A percentile compares a stretch with the other conserved stretches of the same genome.
phyloP scores from a whole-genome alignment of 2,329 filamentous ascomycete genomes.

The Claviceps arundinis region DNA sequence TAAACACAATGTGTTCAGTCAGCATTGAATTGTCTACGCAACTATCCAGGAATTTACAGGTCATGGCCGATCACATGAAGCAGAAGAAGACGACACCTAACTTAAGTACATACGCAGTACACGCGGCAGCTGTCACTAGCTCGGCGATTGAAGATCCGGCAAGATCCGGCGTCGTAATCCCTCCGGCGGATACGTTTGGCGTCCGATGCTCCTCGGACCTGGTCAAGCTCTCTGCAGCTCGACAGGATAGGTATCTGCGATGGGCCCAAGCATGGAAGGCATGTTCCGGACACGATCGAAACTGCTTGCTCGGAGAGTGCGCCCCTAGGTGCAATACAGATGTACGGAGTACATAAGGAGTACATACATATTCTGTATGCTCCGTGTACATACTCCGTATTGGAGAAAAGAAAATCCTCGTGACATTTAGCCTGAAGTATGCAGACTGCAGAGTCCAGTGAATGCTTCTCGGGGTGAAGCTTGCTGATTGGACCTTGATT shows the following conservation, averaged over 20 bases:
- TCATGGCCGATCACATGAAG: no score
- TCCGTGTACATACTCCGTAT: no score
- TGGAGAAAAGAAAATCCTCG: no score
- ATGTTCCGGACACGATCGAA: background rate
- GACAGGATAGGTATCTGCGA: background rate
- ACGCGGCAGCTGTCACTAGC: background rate
- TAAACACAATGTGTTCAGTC: background rate
- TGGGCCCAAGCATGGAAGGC: background rate
- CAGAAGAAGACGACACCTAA: no score
- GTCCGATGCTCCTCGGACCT: background rate
- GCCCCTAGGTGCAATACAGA: no score
- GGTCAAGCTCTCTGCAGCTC: background rate
- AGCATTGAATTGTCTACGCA: background rate
- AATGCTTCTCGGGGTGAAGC: no score
- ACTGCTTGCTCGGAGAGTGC: background rate
- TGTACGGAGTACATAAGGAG: no score
- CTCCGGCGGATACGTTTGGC: background rate
- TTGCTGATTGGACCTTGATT: no score
- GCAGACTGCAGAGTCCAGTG: no score
- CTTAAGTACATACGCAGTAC: background rate
- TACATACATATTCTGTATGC: no score
- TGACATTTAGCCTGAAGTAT: no score
- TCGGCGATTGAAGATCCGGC: background rate
- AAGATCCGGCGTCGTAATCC: background rate
- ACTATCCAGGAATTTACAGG: background rate